phyloP scores from a whole-genome alignment of 768 basidiomycete genomes.

The Lactarius psammicola region DNA sequence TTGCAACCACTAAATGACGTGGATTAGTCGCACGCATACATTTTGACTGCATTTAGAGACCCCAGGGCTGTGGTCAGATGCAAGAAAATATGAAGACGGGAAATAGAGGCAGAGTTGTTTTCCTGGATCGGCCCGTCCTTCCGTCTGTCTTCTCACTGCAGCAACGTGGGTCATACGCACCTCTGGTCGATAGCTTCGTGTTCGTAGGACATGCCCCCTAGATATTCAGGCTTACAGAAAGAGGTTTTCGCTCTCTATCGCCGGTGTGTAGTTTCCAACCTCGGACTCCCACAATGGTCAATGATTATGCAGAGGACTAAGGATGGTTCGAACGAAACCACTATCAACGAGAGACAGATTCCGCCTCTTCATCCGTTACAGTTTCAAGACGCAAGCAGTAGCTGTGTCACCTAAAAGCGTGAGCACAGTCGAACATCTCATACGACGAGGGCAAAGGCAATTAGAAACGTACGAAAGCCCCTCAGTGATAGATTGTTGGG shows the following conservation, averaged over 20 bases:
- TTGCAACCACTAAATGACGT: background rate
- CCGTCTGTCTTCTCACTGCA: background rate
- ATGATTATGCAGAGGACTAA: constrained; percentile 56
- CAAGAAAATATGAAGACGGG: background rate
- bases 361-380: constrained; percentile 62
- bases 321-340: constrained; percentile 72
- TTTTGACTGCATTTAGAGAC: background rate
- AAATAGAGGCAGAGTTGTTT: background rate
- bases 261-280: constrained; percentile 41
- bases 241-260: constrained; percentile 54
- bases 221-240: constrained; percentile 50
- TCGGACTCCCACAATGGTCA: background rate
- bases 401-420: constrained; percentile 64
- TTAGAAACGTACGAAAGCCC: constrained; percentile 66
- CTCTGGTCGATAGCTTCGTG: background rate
- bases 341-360: constrained; percentile 59
- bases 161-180: too few species aligned
- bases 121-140: background rate
- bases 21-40: background rate
- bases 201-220: constrained; percentile 32
- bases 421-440: constrained; percentile 67
- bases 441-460: constrained; percentile 67
- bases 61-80: background rate
- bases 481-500: constrained; percentile 70
- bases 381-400: constrained; percentile 62